phyloP scores from a whole-genome alignment of 805 yeast species.

The Metschnikowia cerradonensis region DNA sequence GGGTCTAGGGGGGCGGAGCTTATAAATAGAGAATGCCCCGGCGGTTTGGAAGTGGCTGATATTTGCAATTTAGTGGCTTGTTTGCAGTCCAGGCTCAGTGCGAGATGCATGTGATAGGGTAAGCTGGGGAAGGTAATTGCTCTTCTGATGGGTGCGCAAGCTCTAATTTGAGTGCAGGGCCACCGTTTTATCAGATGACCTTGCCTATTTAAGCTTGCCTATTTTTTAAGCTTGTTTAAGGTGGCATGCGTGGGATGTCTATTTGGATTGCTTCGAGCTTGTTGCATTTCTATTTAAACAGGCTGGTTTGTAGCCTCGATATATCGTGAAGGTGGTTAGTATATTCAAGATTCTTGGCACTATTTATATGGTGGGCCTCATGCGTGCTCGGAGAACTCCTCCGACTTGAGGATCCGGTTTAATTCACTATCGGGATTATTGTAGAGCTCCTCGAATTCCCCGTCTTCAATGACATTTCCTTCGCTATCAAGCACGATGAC shows the following conservation, averaged over 20 bases:
- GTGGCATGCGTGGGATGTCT: background rate
- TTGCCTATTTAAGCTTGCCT: background rate
- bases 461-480: conserved; percentile 67
- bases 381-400: conserved; percentile 12
- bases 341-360: background rate
- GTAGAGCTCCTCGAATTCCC: conserved; percentile 51
- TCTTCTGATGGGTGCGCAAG: background rate
- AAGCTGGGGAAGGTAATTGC: conserved; percentile 1
- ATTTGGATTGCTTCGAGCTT: too few relatives aligned
- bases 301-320: background rate
- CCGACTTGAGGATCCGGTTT: conserved; percentile 37
- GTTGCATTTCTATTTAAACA: too few relatives aligned
- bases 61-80: background rate
- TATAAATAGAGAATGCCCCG: background rate
- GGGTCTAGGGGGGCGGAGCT: background rate
- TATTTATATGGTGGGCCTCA: background rate
- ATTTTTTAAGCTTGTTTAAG: background rate
- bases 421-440: conserved; percentile 42
- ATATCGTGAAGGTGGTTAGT: background rate
- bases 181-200: background rate
- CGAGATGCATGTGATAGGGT: conserved; percentile 3
- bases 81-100: background rate
- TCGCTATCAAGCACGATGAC: conserved; percentile 60
- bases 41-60: background rate
- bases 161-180: background rate